A percentile compares a stretch with the other conserved stretches of the same genome.
Evolutionary conservation across 2,329 filamentous ascomycete genomes (phyloP).

Genomic region (Cryoendolithus antarcticus): DNA sequence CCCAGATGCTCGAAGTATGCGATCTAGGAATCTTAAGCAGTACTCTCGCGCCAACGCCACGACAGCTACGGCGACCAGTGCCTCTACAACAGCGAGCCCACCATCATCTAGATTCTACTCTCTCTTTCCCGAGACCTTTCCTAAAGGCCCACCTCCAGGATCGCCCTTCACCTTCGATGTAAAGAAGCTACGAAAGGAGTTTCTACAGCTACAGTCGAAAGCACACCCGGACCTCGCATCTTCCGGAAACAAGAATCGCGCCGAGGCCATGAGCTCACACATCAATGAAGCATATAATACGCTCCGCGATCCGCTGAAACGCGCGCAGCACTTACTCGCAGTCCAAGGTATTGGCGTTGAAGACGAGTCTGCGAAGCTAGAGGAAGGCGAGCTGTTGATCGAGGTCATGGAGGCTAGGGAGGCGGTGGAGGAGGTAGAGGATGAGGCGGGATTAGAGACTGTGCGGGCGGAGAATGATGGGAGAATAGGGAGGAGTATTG

Average conservation of each 20-base stretch:
- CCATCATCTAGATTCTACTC: slow-evolving; percentile 56
- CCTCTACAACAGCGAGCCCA: not conserved
- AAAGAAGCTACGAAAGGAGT: slow-evolving; percentile 64
- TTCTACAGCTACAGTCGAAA: slow-evolving; percentile 67
- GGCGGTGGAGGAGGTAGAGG: slow-evolving; percentile 45
- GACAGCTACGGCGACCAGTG: too few relatives aligned
- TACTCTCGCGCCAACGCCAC: too few relatives aligned
- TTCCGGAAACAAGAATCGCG: slow-evolving; percentile 41
- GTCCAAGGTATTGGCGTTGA: slow-evolving; percentile 64
- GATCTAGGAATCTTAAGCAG: too few relatives aligned
- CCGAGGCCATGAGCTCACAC: slow-evolving; percentile 64
- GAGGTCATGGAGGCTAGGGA: slow-evolving; percentile 61
- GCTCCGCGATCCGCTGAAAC: slow-evolving; percentile 60
- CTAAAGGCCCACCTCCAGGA: slow-evolving; percentile 61
- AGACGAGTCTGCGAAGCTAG: slow-evolving; percentile 62
- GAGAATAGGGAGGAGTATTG: slow-evolving; percentile 53
- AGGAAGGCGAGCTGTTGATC: slow-evolving; percentile 61
- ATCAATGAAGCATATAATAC: slow-evolving; percentile 93
- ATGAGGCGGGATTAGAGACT: slow-evolving; percentile 50
- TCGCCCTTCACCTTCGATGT: slow-evolving; percentile 66
- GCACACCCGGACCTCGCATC: slow-evolving; percentile 60
- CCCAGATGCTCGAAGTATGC: too few relatives aligned
- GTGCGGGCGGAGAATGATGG: slow-evolving; percentile 55
- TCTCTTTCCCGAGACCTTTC: slow-evolving; percentile 72
- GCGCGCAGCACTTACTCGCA: slow-evolving; percentile 77